These are phyloP conservation scores for Amanita inopinata DNA, from an alignment of 768 basidiomycete genomes.

Conservation along the genomic window DNA sequence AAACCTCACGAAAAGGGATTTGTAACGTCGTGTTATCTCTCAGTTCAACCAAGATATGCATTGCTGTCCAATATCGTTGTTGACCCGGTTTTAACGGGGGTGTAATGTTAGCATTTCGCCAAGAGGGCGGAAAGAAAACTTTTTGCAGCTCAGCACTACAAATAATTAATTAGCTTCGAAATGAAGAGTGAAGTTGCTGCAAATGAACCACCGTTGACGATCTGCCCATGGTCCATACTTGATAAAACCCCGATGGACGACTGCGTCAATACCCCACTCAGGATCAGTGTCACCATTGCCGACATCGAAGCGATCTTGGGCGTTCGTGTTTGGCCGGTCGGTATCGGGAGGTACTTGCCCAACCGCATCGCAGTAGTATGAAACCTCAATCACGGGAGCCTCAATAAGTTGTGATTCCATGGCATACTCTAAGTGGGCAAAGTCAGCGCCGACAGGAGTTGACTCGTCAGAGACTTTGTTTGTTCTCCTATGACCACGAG, in stretches of 20 bases:
- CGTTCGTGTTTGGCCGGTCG: slow-evolving; percentile 14
- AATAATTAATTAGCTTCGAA: slow-evolving; percentile 7
- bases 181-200: not conserved
- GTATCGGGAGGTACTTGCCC: slow-evolving; percentile 54
- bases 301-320: slow-evolving; percentile 47
- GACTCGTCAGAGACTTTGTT: slow-evolving; percentile 39
- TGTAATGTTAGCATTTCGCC: slow-evolving; percentile 50
- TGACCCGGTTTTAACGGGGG: slow-evolving; percentile 64
- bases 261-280: slow-evolving; percentile 88
- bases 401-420: slow-evolving; percentile 79
- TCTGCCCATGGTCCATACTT: slow-evolving; percentile 97
- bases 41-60: slow-evolving; percentile 78
- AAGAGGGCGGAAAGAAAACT: slow-evolving; percentile 76
- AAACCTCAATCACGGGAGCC: slow-evolving; percentile 64
- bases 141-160: slow-evolving; percentile 65
- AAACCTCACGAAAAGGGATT: slow-evolving; percentile 86
- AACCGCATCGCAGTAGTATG: slow-evolving; percentile 80
- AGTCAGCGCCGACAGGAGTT: slow-evolving; percentile 46
- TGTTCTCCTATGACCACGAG: slow-evolving; percentile 15
- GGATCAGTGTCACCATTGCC: slow-evolving; percentile 85
- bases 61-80: slow-evolving; percentile 68
- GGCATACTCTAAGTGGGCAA: slow-evolving; percentile 68
- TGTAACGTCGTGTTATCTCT: slow-evolving; percentile 67
- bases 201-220: slow-evolving; percentile 57
- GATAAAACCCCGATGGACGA: slow-evolving; percentile 64